Evolutionary conservation across 805 yeast genomes (phyloP).

Genomic region (Brettanomyces bruxellensis): DNA sequence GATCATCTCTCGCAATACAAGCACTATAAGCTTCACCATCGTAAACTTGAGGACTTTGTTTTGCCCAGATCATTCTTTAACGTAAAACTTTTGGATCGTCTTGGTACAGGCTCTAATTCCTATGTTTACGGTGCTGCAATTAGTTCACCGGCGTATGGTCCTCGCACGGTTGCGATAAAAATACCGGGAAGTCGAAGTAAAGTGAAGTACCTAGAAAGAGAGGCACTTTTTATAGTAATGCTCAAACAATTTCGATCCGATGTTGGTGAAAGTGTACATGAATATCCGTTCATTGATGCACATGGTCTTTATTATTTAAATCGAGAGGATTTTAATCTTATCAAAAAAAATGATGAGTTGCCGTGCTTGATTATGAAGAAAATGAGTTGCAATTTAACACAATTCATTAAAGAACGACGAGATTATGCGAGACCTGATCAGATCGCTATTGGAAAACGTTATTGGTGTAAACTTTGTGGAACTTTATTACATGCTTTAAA

Average conservation of each 20-base stretch:
- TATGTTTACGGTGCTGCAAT: slow-evolving; percentile 19
- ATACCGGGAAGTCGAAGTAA: slow-evolving; percentile 20
- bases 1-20: background rate
- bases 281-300: slow-evolving; percentile 20
- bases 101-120: slow-evolving; percentile 24
- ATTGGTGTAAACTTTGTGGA: slow-evolving; percentile 26
- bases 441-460: slow-evolving; percentile 13
- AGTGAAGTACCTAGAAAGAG: slow-evolving; percentile 18
- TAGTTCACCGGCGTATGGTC: slow-evolving; percentile 5
- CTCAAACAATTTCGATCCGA: slow-evolving; percentile 13
- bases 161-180: slow-evolving; percentile 18
- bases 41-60: slow-evolving; percentile 11
- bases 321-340: slow-evolving; percentile 16
- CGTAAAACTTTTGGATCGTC: slow-evolving; percentile 8
- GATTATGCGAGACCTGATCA: slow-evolving; percentile 3
- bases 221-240: slow-evolving; percentile 15
- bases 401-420: slow-evolving; percentile 10
- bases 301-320: slow-evolving; percentile 21
- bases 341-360: slow-evolving; percentile 16
- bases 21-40: slow-evolving; percentile 1
- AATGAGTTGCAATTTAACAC: slow-evolving; percentile 20
- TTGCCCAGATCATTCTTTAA: slow-evolving; percentile 13
- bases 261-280: slow-evolving; percentile 6
- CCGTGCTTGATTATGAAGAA: slow-evolving; percentile 22
- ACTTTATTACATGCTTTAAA: slow-evolving; percentile 19